Base-by-base conservation (phyloP, 2,329 filamentous ascomycete species). In the Calcarisporium arbuscula region DNA sequence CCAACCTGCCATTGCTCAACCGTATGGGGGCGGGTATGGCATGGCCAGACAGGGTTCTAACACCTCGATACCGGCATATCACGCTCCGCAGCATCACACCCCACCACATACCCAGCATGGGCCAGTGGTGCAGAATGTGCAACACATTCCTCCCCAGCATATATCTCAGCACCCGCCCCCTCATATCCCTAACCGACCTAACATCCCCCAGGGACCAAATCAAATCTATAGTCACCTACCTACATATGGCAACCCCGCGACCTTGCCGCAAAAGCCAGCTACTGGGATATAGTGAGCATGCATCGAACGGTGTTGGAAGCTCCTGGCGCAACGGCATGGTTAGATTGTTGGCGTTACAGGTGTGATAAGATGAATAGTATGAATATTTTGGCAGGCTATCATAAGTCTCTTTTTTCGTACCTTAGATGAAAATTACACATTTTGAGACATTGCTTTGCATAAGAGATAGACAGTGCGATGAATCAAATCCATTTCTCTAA, bases 31-130 rank as follows among this genome's bases (percentile, higher is more conserved):
- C 15, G 62, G 67, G 8, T 77, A 75, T 39, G 62, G 63, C 28
- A 78, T 78, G 73, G 65, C 61, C 34, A 66, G 73, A 18, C 72
- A 77, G 47, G 66, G 68, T 17, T 76, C 73, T 3, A 74, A 67
- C 52, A 72, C 60, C 40, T 74, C 72, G 7, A 59, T 72, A 36
- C 65, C 68, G 18, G 57, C 67, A 6, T 76, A 75, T 39, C 67
- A 72, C 36, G 52, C 57, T 8, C 55, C 57, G 14, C 60, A 50
- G 22, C 51, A 38, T 32, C 41, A 45, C 33, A 40, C 38, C 33
- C 43, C 46, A 23, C 38, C 46, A 31, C 61, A 62, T 35, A 43
- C 48, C 19, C 56, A 67, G 46, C 62, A 69, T 44, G 59, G 59
- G 37, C 62, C 64, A 23, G 61, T 60, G 33, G 54, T 53, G 44